Percentiles rank a stretch among this genome's conserved stretches.
phyloP scores from a whole-genome alignment of 768 basidiomycete genomes.

The Trametes sanguinea region DNA sequence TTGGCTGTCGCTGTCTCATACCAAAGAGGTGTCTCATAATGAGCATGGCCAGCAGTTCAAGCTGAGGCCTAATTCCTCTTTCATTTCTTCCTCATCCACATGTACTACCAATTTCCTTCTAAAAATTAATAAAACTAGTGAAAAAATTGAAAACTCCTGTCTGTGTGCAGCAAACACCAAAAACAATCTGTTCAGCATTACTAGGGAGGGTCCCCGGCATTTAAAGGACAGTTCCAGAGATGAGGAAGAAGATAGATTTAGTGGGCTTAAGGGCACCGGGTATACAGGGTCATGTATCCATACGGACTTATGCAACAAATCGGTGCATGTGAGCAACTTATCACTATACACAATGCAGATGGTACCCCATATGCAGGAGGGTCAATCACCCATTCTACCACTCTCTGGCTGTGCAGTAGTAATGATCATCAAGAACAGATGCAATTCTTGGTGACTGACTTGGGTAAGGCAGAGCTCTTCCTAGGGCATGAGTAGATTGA shows the following conservation, averaged over 20 bases:
- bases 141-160: slow-evolving; percentile 1
- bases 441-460: slow-evolving; percentile 14
- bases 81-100: too few relatives aligned
- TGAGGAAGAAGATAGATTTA: slow-evolving; percentile 8
- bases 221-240: slow-evolving; percentile 5
- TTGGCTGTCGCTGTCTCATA: too few relatives aligned
- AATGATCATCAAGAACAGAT: slow-evolving; percentile 17
- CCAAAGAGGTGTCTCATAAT: too few relatives aligned
- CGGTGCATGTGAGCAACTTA: not conserved
- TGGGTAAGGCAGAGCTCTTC: slow-evolving; percentile 18
- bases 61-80: too few relatives aligned
- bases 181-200: slow-evolving; percentile 3
- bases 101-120: too few relatives aligned
- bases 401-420: not conserved
- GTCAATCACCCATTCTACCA: slow-evolving; percentile 13
- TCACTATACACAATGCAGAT: slow-evolving; percentile 22
- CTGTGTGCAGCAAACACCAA: slow-evolving; percentile 7
- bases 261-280: slow-evolving; percentile 24
- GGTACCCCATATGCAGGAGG: slow-evolving; percentile 16
- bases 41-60: too few relatives aligned
- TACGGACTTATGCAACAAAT: slow-evolving; percentile 1
- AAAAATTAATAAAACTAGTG: not conserved
- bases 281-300: slow-evolving; percentile 28
- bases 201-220: not conserved
- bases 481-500: slow-evolving; percentile 24